These are phyloP conservation scores for Xylaria sp. DNA, from an alignment of 2,329 filamentous ascomycete species.

Conservation along the genomic window DNA sequence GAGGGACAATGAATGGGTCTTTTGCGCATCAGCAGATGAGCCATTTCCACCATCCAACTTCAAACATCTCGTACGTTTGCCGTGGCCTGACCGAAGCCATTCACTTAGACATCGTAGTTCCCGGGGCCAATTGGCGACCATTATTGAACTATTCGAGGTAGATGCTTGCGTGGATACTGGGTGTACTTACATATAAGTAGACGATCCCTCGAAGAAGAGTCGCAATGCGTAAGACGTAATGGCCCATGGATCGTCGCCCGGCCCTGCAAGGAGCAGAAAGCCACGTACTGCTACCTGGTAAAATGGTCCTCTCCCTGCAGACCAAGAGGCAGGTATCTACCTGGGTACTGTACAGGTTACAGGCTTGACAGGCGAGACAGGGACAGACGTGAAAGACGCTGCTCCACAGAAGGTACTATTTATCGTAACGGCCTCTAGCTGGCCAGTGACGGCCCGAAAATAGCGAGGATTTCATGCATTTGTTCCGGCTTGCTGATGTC, in stretches of 20 bases:
- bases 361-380: no score
- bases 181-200: not conserved
- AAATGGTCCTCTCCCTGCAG: not conserved
- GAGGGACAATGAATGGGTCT: slow-evolving; percentile 7
- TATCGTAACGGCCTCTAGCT: not conserved
- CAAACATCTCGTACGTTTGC: slow-evolving; percentile 16
- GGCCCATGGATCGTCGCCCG: not conserved
- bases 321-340: no score
- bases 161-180: not conserved
- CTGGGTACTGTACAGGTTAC: no score
- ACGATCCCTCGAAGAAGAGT: slow-evolving; percentile 11
- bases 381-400: not conserved
- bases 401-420: not conserved
- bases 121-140: not conserved
- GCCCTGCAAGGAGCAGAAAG: slow-evolving; percentile 12
- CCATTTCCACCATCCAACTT: not conserved
- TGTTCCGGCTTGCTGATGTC: slow-evolving; percentile 3
- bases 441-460: slow-evolving; percentile 4
- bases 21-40: slow-evolving; percentile 12
- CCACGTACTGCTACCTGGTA: not conserved
- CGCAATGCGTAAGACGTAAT: slow-evolving; percentile 12
- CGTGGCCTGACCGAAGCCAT: slow-evolving; percentile 5
- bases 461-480: slow-evolving; percentile 5
- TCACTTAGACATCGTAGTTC: not conserved
- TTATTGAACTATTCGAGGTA: not conserved